phyloP scores from a whole-genome alignment of 345 rosid species.

The Euphorbia lathyris region DNA sequence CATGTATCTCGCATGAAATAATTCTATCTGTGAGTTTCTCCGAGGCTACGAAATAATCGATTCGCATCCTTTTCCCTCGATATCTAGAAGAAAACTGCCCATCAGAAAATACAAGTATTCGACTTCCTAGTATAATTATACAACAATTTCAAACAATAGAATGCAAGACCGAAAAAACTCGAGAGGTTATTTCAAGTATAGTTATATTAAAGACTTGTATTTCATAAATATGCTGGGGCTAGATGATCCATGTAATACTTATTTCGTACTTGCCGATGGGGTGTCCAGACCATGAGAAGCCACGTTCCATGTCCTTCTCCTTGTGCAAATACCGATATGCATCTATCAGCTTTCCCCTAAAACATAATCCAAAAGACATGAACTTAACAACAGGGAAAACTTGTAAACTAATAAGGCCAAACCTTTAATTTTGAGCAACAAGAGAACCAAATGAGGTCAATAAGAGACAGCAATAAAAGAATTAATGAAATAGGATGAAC shows the following conservation, averaged over 20 bases:
- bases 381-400: neutral
- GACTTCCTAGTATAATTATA: neutral
- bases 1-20: constrained; percentile 67
- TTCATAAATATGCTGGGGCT: neutral
- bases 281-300: constrained; percentile 94
- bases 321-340: constrained; percentile 80
- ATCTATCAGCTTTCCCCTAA: constrained; percentile 82
- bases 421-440: neutral
- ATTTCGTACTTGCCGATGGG: constrained; percentile 83
- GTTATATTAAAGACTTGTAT: neutral
- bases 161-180: neutral
- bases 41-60: constrained; percentile 81
- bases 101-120: neutral
- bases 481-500: neutral
- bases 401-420: neutral
- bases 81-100: constrained; percentile 46
- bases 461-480: neutral
- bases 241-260: neutral
- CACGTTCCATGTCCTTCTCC: constrained; percentile 81
- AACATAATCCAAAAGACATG: constrained; percentile 23
- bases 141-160: neutral
- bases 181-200: neutral
- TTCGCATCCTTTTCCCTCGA: constrained; percentile 88
- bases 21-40: constrained; percentile 66
- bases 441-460: neutral